Conservation (phyloP, 2,329 filamentous ascomycete species). For the Boeremia exigua region DNA sequence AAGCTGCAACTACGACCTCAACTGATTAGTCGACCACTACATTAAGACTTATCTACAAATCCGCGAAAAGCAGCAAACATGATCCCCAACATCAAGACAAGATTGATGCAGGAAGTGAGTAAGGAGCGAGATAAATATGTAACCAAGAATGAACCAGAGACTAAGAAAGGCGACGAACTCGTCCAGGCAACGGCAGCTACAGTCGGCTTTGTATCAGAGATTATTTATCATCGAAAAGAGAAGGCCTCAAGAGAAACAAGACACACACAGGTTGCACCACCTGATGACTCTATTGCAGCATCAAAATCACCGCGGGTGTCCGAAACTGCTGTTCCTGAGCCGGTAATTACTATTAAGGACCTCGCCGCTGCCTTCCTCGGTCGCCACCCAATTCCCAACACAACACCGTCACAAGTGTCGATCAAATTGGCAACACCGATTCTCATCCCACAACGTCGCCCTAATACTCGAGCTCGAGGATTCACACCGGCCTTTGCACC, state of each 20-base stretch:
- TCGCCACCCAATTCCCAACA: not conserved
- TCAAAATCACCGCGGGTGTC: not conserved
- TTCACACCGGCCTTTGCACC: slow-evolving; percentile 63
- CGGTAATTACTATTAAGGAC: not conserved
- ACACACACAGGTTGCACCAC: not conserved
- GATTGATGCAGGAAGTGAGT: not conserved
- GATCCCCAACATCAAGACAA: not conserved
- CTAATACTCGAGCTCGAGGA: slow-evolving; percentile 55
- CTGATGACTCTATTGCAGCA: not conserved
- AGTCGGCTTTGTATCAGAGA: not conserved
- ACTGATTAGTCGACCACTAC: not conserved
- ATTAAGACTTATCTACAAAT: not conserved
- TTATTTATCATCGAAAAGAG: not conserved
- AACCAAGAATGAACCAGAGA: not conserved
- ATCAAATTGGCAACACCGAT: slow-evolving; percentile 47
- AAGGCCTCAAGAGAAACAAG: not conserved
- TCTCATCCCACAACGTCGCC: slow-evolving; percentile 61
- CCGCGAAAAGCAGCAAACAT: not conserved
- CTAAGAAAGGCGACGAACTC: not conserved
- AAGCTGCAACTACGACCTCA: not conserved
- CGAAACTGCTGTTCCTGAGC: not conserved
- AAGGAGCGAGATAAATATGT: slow-evolving; percentile 1
- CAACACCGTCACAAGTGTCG: not conserved
- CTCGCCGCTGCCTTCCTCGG: not conserved
- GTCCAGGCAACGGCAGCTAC: not conserved